Evolutionary conservation across 768 basidiomycete species (phyloP), one percentile per base, ranked within the genome.

Genomic region (Russula foetens): DNA sequence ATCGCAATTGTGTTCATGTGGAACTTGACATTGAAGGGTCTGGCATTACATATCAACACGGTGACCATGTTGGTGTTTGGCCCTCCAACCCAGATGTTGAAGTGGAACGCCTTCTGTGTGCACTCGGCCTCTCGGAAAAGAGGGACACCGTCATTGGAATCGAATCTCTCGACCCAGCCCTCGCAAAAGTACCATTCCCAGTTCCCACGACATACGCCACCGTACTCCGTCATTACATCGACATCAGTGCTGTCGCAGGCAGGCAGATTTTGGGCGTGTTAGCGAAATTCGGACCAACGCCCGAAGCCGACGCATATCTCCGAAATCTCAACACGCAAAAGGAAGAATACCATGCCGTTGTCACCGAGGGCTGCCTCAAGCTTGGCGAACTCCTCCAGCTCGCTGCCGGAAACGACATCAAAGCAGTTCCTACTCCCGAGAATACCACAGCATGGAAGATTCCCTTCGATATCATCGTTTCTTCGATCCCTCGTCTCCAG

Each of bases 121-220:
- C 87, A 43, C 85, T 99, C 50, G 96, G 94, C 26, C 80, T 99
- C 12, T 79, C 81, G 65, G 80, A 86, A 62, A 91, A 91, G 76
- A 82, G 84, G 69, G 85, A 95, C 71, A 79, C 81, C 41, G 84
- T 93, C 50, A 92, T 99, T 68, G 84, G 86, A 65, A 92, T 99
- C 60, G 93, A 94, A 70, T 96, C 93, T n/a, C 84, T 98, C 60
- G 96, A 99, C 69, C 96, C 97, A 21, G 93, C 95, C 17, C 81
- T 99, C 31, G 96, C 96, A 59, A 98, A 98, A 74, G 95, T 98
- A 59, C 96, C 96, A 19, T 99, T 98, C 86, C 96, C 97, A 14
- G 90, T 94, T 21, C 96, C 96, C 1, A 94, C 95, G 2, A 98
- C 95, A 8, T 98, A 97, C 68, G 83, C 79, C 61, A 88, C 93